Evolutionary conservation across 257 asterid genomes (phyloP), one percentile per base, ranked within the genome.

Genomic region (Echium plantagineum): DNA sequence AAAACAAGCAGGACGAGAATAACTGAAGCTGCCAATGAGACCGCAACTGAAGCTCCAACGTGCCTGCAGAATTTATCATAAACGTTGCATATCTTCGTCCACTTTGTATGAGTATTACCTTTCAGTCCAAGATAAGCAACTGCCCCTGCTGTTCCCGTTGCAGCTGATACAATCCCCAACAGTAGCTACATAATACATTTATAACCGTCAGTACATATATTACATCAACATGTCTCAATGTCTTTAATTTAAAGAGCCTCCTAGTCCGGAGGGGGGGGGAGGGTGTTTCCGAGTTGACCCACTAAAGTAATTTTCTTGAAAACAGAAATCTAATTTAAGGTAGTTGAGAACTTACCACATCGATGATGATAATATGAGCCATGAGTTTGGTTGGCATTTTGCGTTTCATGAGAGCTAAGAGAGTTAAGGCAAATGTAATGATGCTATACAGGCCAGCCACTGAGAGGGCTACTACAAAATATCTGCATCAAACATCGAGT

Each of bases 61-160:
- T 78, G 83, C 67, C 47, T 70, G 78, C 91, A 83, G 69, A 72
- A 77, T 18, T 26, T 62, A 15, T 62, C 70, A 28, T 74, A 83
- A 38, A 56, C 0, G 35, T 72, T 10, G 69, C 91, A 83, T 15
- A 81, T 70, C 52, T 77, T 74, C 9, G 3, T 8, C 91, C 91
- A 83, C 0, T 68, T 64, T 7, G 66, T 69, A 7, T 83, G 70
- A 0, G 71, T 48, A 55, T 83, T 76, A 42, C 91, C 91, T 72
- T 75, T 78, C 57, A 78, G 57, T 9, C 85, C 87, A 9, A 81
- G 63, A 75, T 83, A 81, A 2, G 63, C 85, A 4, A 83, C 87
- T 62, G 66, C 85, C 8, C 80, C 87, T 38, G 80, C 87, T 8
- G 87, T 30, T 58, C 91, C 91, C 2, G 76, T 69, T 19, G 91